Evolutionary conservation across 2,329 filamentous ascomycete species (phyloP).

Genomic region (Didymellaceae sp.): DNA sequence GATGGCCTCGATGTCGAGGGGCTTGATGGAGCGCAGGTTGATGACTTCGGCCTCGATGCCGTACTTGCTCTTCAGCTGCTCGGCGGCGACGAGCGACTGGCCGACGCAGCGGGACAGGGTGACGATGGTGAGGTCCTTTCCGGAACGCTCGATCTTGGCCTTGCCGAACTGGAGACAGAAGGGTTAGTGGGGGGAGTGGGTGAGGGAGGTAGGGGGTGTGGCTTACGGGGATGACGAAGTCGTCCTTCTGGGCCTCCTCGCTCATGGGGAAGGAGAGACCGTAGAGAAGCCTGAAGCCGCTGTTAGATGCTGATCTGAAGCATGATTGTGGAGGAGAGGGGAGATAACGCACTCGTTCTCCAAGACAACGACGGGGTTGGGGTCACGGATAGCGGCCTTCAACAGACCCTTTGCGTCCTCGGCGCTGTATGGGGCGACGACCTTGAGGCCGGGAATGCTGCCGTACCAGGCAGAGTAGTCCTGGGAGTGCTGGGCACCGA

Average conservation of each 20-base stretch:
- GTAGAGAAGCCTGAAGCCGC: slow-evolving; percentile 72
- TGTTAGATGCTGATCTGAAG: slow-evolving; percentile 18
- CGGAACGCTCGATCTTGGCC: slow-evolving; percentile 96
- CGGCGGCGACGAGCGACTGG: slow-evolving; percentile 85
- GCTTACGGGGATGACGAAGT: slow-evolving; percentile 84
- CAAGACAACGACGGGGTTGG: slow-evolving; percentile 85
- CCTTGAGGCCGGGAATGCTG: slow-evolving; percentile 96
- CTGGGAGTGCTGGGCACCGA: slow-evolving; percentile 97
- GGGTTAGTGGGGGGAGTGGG: slow-evolving; percentile 21
- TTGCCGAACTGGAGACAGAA: slow-evolving; percentile 73
- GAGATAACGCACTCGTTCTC: slow-evolving; percentile 57
- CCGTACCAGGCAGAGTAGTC: slow-evolving; percentile 99
- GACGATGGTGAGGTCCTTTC: slow-evolving; percentile 96
- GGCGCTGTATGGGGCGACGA: slow-evolving; percentile 92
- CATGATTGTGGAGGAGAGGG: neutral
- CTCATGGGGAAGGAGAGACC: slow-evolving; percentile 96
- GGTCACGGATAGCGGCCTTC: slow-evolving; percentile 97
- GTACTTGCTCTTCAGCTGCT: slow-evolving; percentile 94
- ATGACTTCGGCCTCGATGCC: slow-evolving; percentile 95
- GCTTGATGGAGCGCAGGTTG: slow-evolving; percentile 97
- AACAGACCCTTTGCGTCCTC: slow-evolving; percentile 98
- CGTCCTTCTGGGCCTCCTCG: slow-evolving; percentile 91
- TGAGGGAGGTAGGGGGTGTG: neutral
- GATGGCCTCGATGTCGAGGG: slow-evolving; percentile 92
- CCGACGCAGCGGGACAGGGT: slow-evolving; percentile 94